Conservation (phyloP, 805 yeast species). For the Brettanomyces custersianus region DNA sequence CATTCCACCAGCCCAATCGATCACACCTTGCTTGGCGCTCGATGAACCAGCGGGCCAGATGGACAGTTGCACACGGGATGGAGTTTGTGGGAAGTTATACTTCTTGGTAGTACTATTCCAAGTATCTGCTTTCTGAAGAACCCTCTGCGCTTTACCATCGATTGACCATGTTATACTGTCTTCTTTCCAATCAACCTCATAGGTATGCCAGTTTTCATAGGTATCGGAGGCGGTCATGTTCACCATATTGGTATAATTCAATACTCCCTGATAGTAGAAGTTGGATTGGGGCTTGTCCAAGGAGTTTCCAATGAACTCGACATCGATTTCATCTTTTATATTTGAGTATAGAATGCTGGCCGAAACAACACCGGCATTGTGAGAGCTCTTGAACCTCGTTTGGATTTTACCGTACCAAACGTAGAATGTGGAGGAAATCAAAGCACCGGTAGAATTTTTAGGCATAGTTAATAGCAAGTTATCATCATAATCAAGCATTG, state of each 20-base stretch:
- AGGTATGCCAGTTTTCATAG: conserved; percentile 61
- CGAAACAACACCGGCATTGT: conserved; percentile 70
- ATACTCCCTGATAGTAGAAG: conserved; percentile 67
- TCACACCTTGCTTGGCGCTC: conserved; percentile 49
- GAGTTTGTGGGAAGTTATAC: conserved; percentile 64
- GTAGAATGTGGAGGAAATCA: conserved; percentile 67
- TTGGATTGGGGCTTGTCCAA: conserved; percentile 64
- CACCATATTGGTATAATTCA: conserved; percentile 55
- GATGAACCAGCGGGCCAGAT: conserved; percentile 72
- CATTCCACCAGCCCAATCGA: conserved; percentile 82
- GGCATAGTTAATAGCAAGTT: conserved; percentile 67
- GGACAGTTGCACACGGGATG: conserved; percentile 62
- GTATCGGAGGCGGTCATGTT: conserved; percentile 42
- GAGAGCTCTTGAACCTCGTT: conserved; percentile 64
- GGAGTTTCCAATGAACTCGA: conserved; percentile 75
- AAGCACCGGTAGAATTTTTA: conserved; percentile 63
- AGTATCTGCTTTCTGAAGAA: conserved; percentile 51
- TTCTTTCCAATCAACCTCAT: conserved; percentile 75
- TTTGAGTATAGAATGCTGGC: conserved; percentile 77
- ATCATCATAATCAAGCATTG: conserved; percentile 44
- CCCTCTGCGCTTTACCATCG: conserved; percentile 62
- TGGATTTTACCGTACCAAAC: conserved; percentile 84
- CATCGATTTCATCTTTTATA: conserved; percentile 86
- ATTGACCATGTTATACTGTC: conserved; percentile 62
- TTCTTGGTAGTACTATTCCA: conserved; percentile 51